phyloP scores from a whole-genome alignment of 805 yeast genomes.

The Metschnikowia arizonensis region DNA sequence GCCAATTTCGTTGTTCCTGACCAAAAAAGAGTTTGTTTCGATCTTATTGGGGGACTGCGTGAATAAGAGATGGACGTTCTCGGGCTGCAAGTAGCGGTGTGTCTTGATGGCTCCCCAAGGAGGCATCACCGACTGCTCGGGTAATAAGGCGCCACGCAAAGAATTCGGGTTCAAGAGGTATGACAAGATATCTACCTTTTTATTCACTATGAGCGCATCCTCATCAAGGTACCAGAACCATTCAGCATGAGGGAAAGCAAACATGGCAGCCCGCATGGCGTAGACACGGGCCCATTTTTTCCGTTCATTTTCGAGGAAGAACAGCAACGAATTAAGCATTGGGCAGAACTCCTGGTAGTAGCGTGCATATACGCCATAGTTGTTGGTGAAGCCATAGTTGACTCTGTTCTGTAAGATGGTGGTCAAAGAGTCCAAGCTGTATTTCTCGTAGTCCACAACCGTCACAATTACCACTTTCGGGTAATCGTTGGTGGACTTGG shows the following conservation, averaged over 20 bases:
- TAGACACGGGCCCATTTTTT: constrained; percentile 62
- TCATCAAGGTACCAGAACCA: constrained; percentile 87
- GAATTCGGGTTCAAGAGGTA: constrained; percentile 59
- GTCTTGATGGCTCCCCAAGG: constrained; percentile 68
- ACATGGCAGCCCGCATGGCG: constrained; percentile 81
- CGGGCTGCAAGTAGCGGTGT: constrained; percentile 53
- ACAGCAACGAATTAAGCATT: constrained; percentile 40
- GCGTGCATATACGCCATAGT: constrained; percentile 78
- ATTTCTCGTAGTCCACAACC: constrained; percentile 68
- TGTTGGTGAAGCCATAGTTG: constrained; percentile 78
- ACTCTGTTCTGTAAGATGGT: constrained; percentile 79
- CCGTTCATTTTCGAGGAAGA: constrained; percentile 39
- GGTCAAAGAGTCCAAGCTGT: constrained; percentile 55
- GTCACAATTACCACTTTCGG: constrained; percentile 78
- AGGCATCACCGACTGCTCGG: constrained; percentile 70
- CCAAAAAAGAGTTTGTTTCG: constrained; percentile 67
- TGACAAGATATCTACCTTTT: constrained; percentile 54
- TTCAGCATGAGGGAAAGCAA: constrained; percentile 86
- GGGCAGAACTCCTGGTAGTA: constrained; percentile 84
- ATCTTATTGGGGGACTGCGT: constrained; percentile 67
- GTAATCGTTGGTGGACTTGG: constrained; percentile 31
- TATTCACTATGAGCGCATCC: constrained; percentile 71
- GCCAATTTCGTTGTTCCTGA: constrained; percentile 62
- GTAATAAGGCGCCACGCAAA: constrained; percentile 58
- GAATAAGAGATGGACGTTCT: constrained; percentile 53